Base-by-base conservation (phyloP, 805 yeast genomes). In the Yamadazyma paraphyllophila region DNA sequence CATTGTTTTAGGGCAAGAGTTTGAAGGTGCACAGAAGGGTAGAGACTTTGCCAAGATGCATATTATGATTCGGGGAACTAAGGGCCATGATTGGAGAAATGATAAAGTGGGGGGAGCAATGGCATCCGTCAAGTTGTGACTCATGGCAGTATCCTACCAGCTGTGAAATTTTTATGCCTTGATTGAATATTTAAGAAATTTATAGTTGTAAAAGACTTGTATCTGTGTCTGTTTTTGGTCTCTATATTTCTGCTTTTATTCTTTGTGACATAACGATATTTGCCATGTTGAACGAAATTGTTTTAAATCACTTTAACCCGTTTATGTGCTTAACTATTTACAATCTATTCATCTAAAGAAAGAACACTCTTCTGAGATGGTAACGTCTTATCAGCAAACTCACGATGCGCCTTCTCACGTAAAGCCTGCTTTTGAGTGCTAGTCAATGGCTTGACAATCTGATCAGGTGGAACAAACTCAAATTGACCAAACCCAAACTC, bases 401-500 rank as follows among this genome's bases (percentile, higher is more conserved):
- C 77, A 46, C 66, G 66, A 52, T 74, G 75, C 4, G 81, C 83
- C 45, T 68, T 70, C 32, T 68, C 65, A 46, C 71, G 70, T 61
- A 84, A 69, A 42, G 71, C 73, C 39, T 67, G 70, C 57, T 80
- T 85, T 66, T 89, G 90, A 39, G 79, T 80, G 36, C 69, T 66
- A 0, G 89, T 80, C 54, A 90, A 72, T 15, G 85, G 86, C 53
- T 77, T 81, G 40, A 92, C 95, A 3, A 83, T 77, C 60, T 82
- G 82, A 61, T 84, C 80, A 10, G 97, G 96, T 9, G 91, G 81
- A 33, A 88, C 85, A 67, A 94, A 94, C 45, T 75, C 76, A 65
- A 91, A 90, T 56, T 83, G 81, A 27, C 99, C 99, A 54, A 87
- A 81, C 1, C 95, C 97, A 71, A 94, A 92, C 54, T 92, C 96